These are phyloP conservation scores for Chenopodium suecicum DNA, from an alignment of 148 eudicot genomes.

Conservation along the genomic window DNA sequence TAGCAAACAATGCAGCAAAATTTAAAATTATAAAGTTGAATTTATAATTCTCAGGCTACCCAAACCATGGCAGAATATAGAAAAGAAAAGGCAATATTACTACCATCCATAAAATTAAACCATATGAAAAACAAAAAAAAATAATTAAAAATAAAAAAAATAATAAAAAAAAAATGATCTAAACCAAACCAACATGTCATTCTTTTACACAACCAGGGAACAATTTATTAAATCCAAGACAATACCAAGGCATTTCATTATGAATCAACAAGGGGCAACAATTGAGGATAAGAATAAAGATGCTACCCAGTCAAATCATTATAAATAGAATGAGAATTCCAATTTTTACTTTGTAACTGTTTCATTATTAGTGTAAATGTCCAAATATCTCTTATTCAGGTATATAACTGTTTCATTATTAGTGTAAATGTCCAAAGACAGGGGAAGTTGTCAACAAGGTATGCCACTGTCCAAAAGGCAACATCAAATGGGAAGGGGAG, in stretches of 20 bases:
- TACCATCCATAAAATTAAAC: neutral
- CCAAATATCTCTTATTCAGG: neutral
- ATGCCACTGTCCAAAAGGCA: neutral
- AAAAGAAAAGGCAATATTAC: neutral
- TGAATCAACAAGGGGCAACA: neutral
- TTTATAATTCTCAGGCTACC: neutral
- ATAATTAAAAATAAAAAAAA: no score
- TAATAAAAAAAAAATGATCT: neutral
- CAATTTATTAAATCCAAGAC: neutral
- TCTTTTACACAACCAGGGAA: neutral
- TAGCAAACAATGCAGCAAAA: neutral
- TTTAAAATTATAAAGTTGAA: neutral
- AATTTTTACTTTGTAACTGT: neutral
- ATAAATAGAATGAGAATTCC: neutral
- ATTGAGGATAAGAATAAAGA: neutral
- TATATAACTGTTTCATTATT: neutral
- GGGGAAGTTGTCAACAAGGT: neutral
- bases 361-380: neutral
- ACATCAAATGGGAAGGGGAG: neutral
- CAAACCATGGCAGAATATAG: neutral
- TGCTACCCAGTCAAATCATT: no score
- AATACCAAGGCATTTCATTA: neutral
- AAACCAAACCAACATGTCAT: neutral
- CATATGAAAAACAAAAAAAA: neutral
- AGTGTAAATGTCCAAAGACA: neutral